phyloP scores from a whole-genome alignment of 768 basidiomycete species.

The Podaxis mareebaensis region DNA sequence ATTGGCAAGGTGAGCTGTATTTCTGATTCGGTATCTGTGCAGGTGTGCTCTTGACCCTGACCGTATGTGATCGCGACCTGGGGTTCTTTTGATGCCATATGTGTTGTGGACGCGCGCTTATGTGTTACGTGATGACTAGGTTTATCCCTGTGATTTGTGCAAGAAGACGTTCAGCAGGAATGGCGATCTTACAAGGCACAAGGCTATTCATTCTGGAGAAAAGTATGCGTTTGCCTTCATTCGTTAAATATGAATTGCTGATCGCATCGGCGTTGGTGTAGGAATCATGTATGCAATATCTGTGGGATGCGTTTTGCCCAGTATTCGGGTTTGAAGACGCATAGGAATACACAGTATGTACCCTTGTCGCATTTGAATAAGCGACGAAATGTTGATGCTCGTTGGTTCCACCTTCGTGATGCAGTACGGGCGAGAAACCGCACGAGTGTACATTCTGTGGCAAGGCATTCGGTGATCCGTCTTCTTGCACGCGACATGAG shows the following conservation, averaged over 20 bases:
- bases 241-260: background rate
- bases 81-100: background rate
- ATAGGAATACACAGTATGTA: slow-evolving; percentile 66
- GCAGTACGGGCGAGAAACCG: slow-evolving; percentile 54
- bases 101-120: slow-evolving; percentile 21
- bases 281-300: slow-evolving; percentile 49
- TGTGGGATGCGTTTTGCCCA: slow-evolving; percentile 64
- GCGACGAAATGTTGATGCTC: background rate
- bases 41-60: background rate
- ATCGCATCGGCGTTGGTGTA: slow-evolving; percentile 24
- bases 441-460: slow-evolving; percentile 50
- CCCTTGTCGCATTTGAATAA: background rate
- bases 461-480: slow-evolving; percentile 65
- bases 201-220: slow-evolving; percentile 45
- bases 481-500: slow-evolving; percentile 65
- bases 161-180: slow-evolving; percentile 51
- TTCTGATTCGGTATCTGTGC: background rate
- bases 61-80: background rate
- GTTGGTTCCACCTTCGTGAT: background rate
- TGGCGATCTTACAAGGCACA: slow-evolving; percentile 63
- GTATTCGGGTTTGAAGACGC: slow-evolving; percentile 59
- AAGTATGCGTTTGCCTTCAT: slow-evolving; percentile 36
- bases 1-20: slow-evolving; percentile 11
- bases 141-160: slow-evolving; percentile 42
- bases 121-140: slow-evolving; percentile 8